Base-by-base conservation (phyloP, 2,329 filamentous ascomycete species). In the Colletotrichum aenigma region DNA sequence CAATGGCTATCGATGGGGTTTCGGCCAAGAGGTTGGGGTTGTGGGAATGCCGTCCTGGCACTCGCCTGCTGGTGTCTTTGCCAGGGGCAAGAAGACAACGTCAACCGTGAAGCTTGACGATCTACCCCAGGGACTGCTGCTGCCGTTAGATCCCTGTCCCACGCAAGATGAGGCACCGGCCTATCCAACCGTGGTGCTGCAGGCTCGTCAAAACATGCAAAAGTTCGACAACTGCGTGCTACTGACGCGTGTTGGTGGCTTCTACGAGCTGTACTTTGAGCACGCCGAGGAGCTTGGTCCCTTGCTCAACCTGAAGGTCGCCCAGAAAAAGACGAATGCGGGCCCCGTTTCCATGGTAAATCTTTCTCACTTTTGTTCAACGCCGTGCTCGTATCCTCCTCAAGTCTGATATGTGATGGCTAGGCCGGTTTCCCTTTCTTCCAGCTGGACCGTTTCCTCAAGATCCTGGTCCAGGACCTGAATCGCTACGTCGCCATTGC, bases 221-320 rank as follows among this genome's bases (percentile, higher is more conserved):
- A 96, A 94, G 81, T 98, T 98, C 85, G 91, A 93, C 80, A 95
- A 97, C 80, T 98, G 96, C 85, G 94, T 99, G 52, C 85, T 99
- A 9, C 87, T 99, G 75, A 99, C 97, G 6, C 92, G 96, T 72
- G 96, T 99, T 32, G 97, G 97, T 71, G 94, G 96, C 76, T 99
- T 99, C 85, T 99, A 98, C 85, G 97, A 99, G 90, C 88, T 99
- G 74, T 99, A 99, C 86, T 97, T 98, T 84, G 94, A 98, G 80
- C 96, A 99, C 83, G 97, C 97, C 13, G 94, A 98, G 74, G 93
- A 98, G 81, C 94, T 94, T 83, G 96, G 94, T 3, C 94, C 96
- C 2, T 87, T 98, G 60, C 88, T 99, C 78, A 97, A 96, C 80
- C 86, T 99, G 81, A 98, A 98, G 84, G 92, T 98, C 70, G 93